Percentiles rank a stretch among this genome's conserved stretches.
Evolutionary conservation across 2,329 filamentous ascomycete genomes (phyloP).

Genomic region (Samsoniella hepiali): DNA sequence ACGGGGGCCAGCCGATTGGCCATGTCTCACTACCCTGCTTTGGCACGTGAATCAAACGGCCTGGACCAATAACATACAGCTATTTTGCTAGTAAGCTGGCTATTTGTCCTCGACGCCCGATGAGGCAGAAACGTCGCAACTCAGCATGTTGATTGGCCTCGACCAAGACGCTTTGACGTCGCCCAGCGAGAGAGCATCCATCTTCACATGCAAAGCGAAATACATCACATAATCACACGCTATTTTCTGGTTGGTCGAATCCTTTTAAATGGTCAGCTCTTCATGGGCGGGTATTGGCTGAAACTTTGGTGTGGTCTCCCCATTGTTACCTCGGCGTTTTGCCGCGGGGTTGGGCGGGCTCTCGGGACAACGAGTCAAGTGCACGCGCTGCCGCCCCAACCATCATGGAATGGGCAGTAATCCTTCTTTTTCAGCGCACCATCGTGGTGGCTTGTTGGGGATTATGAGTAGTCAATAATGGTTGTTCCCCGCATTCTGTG

Average conservation of each 20-base stretch:
- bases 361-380: slow-evolving; percentile 17
- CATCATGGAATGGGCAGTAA: background rate
- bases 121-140: background rate
- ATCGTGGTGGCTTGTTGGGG: slow-evolving; percentile 1
- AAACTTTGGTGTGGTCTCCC: too few relatives aligned
- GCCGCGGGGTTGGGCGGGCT: slow-evolving; percentile 11
- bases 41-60: background rate
- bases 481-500: slow-evolving; percentile 3
- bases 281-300: background rate
- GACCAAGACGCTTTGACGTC: slow-evolving; percentile 1
- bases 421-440: background rate
- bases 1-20: background rate
- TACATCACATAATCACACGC: background rate
- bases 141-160: background rate
- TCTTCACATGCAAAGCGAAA: slow-evolving; percentile 6
- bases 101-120: background rate
- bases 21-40: background rate
- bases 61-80: background rate
- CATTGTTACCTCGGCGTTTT: slow-evolving; percentile 10
- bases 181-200: background rate
- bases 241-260: background rate
- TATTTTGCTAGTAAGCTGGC: background rate
- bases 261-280: background rate
- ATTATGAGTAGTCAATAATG: background rate
- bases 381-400: slow-evolving; percentile 15